Conservation (phyloP, 306 rosid genomes). For the Chamaecrista fasciculata region DNA sequence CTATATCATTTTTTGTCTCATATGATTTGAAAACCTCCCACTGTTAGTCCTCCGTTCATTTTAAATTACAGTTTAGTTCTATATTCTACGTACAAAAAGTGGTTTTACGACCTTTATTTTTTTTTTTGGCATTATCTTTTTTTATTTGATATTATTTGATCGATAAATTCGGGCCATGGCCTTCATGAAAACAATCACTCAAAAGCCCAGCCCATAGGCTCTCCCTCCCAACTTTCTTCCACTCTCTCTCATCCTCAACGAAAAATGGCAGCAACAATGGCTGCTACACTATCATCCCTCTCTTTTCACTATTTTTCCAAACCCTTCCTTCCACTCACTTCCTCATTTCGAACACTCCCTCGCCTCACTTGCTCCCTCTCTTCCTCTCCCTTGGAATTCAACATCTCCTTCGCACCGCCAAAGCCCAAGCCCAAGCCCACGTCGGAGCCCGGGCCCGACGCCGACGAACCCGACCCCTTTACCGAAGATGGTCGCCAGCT, state of each 20-base stretch:
- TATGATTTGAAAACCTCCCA: too few relatives aligned
- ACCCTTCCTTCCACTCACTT: conserved; percentile 33
- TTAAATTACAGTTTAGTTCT: too few relatives aligned
- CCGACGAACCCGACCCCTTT: conserved; percentile 16
- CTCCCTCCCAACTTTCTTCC: not conserved
- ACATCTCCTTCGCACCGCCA: conserved; percentile 79
- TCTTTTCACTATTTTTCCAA: conserved; percentile 40
- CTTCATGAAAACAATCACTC: not conserved
- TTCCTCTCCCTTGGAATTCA: conserved; percentile 59
- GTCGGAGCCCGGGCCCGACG: conserved; percentile 38
- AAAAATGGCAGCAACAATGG: conserved; percentile 33
- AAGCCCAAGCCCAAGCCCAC: conserved; percentile 56
- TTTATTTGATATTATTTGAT: too few relatives aligned
- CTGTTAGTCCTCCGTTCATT: too few relatives aligned
- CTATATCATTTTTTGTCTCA: too few relatives aligned
- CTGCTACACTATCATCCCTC: conserved; percentile 42
- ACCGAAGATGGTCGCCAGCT: conserved; percentile 38
- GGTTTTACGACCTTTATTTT: too few relatives aligned
- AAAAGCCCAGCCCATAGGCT: not conserved
- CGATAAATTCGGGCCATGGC: too few relatives aligned
- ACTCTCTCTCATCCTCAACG: not conserved
- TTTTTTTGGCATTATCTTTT: too few relatives aligned
- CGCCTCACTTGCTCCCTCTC: conserved; percentile 51
- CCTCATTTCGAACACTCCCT: conserved; percentile 53
- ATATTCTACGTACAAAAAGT: too few relatives aligned